Base-by-base conservation (phyloP, 305 asterid genomes). In the Ilex paraguariensis region DNA sequence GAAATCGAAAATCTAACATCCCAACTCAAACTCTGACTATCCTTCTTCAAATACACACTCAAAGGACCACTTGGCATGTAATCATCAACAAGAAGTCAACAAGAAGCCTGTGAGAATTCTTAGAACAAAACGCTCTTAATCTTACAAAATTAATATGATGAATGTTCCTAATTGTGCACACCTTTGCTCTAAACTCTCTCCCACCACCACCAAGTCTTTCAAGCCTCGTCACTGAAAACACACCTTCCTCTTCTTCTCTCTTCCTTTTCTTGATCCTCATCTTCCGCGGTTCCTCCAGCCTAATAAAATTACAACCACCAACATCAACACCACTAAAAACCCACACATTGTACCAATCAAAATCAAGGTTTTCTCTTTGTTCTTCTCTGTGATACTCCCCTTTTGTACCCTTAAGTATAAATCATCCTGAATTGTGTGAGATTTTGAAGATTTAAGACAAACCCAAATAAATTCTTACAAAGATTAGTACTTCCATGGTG, bases 51-150 rank as follows among this genome's bases (percentile, higher is more conserved):
- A 70, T 88, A 88, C 63, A 57, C 40, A 62, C 95, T 86, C 1
- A 88, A 80, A 49, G 96, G 81, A 49, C 95, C 96, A 12, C 81
- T 88, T 33, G 90, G 81, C 96, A 88, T 88, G 83, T 64, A 88
- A 71, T 86, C 96, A 6, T 86, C 86, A 59, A 84, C 96, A 65
- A n/a, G n/a, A n/a, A n/a, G n/a, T n/a, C n/a, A n/a, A n/a, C n/a
- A n/a, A 88, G 70, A 45, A 88, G 87, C 64, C 91, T 84, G 42
- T 86, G 96, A 67, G 90, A 75, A 59, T 76, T 72, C 75, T 86
- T 95, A 0, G 87, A 74, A 63, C 95, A 89, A 65, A 86, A 89
- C 4, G 95, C 95, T 71, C 93, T 76, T 21, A 89, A 68, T 54
- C 95, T 71, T 9, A 89, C 96, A 53, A 89, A 74, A 72, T 89